These are phyloP conservation scores for Kluyveromyces wickerhamii DNA, from an alignment of 805 yeast species.

Conservation along the genomic window DNA sequence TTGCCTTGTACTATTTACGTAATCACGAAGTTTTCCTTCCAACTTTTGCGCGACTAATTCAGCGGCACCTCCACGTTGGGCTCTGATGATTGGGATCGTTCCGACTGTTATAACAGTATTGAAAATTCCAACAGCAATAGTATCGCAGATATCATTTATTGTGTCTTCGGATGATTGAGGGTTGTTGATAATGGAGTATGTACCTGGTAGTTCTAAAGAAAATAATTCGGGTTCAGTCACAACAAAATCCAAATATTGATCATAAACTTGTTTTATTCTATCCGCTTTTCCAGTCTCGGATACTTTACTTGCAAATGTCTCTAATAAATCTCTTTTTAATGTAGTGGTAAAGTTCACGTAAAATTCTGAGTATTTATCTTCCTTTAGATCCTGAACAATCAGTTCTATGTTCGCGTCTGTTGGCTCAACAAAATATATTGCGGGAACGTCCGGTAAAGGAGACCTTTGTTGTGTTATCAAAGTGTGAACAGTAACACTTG, in stretches of 20 bases:
- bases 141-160: conserved; percentile 59
- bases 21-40: conserved; percentile 78
- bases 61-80: conserved; percentile 91
- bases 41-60: conserved; percentile 85
- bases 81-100: conserved; percentile 80
- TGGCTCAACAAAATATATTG: conserved; percentile 84
- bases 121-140: conserved; percentile 72
- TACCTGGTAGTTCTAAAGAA: conserved; percentile 58
- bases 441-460: conserved; percentile 92
- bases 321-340: conserved; percentile 68
- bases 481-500: conserved; percentile 89
- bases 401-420: conserved; percentile 62
- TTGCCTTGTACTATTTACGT: conserved; percentile 56
- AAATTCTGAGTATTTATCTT: conserved; percentile 68
- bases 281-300: conserved; percentile 62
- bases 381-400: conserved; percentile 64
- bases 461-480: conserved; percentile 63
- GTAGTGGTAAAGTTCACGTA: conserved; percentile 84
- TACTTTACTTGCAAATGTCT: conserved; percentile 79
- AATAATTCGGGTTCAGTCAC: conserved; percentile 92
- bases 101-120: conserved; percentile 71
- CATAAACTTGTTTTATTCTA: conserved; percentile 80
- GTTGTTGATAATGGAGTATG: conserved; percentile 61
- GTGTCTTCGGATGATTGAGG: conserved; percentile 68
- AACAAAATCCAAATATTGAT: conserved; percentile 85